phyloP scores from a whole-genome alignment of 2,329 filamentous ascomycete species.

The Huntiella bhutanensis region DNA sequence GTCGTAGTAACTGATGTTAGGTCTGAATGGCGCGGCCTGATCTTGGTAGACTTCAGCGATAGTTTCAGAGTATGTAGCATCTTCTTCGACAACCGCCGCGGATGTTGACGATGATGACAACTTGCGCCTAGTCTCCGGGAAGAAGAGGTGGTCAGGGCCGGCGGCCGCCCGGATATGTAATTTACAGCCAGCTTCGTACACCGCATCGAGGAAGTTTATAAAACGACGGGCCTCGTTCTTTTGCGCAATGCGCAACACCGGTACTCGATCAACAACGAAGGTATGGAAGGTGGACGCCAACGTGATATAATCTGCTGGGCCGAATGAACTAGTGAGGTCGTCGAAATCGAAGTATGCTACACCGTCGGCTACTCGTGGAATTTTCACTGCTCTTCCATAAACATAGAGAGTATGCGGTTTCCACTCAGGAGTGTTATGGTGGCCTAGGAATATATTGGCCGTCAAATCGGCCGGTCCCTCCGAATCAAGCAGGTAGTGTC shows the following conservation, averaged over 20 bases:
- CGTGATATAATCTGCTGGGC: slow-evolving; percentile 67
- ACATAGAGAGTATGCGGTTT: slow-evolving; percentile 23
- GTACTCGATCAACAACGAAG: slow-evolving; percentile 52
- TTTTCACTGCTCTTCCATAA: slow-evolving; percentile 44
- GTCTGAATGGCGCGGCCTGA: slow-evolving; percentile 55
- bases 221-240: slow-evolving; percentile 70
- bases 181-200: slow-evolving; percentile 68
- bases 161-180: slow-evolving; percentile 48
- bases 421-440: not conserved
- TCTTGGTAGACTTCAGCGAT: slow-evolving; percentile 58
- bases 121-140: slow-evolving; percentile 34
- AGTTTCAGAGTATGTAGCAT: slow-evolving; percentile 26
- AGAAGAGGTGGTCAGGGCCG: slow-evolving; percentile 58
- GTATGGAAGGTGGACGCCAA: slow-evolving; percentile 66
- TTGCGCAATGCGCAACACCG: slow-evolving; percentile 43
- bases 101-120: not conserved
- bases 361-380: slow-evolving; percentile 39
- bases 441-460: slow-evolving; percentile 12
- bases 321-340: slow-evolving; percentile 48
- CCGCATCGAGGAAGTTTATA: slow-evolving; percentile 61
- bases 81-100: slow-evolving; percentile 14
- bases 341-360: slow-evolving; percentile 47
- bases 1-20: slow-evolving; percentile 53
- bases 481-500: slow-evolving; percentile 3
- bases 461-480: slow-evolving; percentile 4